phyloP scores from a whole-genome alignment of 225 moss, liverwort and hornwort species.

The Pleurozium schreberi region DNA sequence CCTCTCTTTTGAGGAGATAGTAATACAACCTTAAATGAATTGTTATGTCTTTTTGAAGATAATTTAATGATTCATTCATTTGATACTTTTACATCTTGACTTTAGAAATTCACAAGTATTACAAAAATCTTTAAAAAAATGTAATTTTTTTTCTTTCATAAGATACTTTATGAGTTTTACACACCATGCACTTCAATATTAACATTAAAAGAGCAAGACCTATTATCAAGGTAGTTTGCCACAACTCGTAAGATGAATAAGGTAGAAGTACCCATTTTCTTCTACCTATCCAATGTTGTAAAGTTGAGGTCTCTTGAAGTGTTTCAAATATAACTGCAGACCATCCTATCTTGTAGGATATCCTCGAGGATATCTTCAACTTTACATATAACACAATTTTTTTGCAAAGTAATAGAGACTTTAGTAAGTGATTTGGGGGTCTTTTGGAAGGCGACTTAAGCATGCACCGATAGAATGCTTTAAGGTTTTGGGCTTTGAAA shows the following conservation, averaged over 20 bases:
- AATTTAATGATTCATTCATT: neutral
- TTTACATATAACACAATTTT: rapidly evolving
- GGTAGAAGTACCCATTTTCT: rapidly evolving
- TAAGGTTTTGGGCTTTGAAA: neutral
- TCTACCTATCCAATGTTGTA: rapidly evolving
- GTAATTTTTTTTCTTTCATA: no score
- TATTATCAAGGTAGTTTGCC: rapidly evolving
- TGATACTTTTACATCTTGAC: neutral
- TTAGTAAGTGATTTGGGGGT: rapidly evolving
- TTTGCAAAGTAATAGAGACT: neutral
- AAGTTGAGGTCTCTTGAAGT: neutral
- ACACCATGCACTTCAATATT: neutral
- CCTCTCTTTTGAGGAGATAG: no score
- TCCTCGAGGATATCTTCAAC: neutral
- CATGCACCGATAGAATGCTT: neutral
- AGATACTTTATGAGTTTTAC: rapidly evolving
- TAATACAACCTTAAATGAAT: neutral
- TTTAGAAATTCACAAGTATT: no score
- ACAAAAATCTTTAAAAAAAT: no score
- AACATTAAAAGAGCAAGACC: rapidly evolving
- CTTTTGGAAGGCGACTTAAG: rapidly evolving
- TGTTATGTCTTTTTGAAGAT: neutral
- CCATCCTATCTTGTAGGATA: no score
- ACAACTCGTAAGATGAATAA: neutral
- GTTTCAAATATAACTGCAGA: neutral